Percentiles rank a stretch among this genome's conserved stretches.
Evolutionary conservation across 2,329 filamentous ascomycete species (phyloP).

Genomic region (Ophiostoma pallidulum): DNA sequence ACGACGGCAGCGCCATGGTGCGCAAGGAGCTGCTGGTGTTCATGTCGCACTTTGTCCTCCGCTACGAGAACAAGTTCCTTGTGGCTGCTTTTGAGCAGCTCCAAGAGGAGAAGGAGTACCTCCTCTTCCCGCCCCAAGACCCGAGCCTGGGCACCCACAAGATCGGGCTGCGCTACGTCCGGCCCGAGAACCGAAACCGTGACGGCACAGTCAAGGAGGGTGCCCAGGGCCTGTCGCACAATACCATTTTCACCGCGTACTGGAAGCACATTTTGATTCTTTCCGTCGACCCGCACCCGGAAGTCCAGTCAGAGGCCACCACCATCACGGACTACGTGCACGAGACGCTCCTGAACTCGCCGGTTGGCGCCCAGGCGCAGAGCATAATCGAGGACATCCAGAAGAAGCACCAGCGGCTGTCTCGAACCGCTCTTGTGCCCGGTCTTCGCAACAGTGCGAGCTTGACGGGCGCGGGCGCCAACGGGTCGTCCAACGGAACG

Average conservation of each 20-base stretch:
- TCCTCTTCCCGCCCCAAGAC: conserved; percentile 45
- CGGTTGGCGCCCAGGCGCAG: conserved; percentile 61
- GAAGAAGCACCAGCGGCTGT: conserved; percentile 38
- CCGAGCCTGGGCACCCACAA: conserved; percentile 36
- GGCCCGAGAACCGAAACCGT: conserved; percentile 43
- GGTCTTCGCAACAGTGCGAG: conserved; percentile 36
- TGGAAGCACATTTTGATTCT: conserved; percentile 91
- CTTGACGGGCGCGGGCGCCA: conserved; percentile 26
- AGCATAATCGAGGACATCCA: conserved; percentile 65
- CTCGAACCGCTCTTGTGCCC: conserved; percentile 30
- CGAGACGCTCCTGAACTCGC: conserved; percentile 65
- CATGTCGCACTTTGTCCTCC: conserved; percentile 80
- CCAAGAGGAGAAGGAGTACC: conserved; percentile 67
- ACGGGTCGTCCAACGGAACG: neutral
- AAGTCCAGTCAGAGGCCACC: conserved; percentile 77
- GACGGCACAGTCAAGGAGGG: conserved; percentile 49
- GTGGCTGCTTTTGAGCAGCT: conserved; percentile 89
- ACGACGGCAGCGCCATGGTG: conserved; percentile 89
- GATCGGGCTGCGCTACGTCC: conserved; percentile 53
- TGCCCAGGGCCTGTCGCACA: conserved; percentile 59
- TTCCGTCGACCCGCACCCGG: conserved; percentile 88
- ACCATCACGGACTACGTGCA: conserved; percentile 83
- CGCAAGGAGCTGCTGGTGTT: conserved; percentile 90
- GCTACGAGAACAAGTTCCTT: conserved; percentile 86
- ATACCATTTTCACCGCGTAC: conserved; percentile 84